Conservation (phyloP, 176 grass and related monocot genomes). For the Chrysopogon serrulatus region DNA sequence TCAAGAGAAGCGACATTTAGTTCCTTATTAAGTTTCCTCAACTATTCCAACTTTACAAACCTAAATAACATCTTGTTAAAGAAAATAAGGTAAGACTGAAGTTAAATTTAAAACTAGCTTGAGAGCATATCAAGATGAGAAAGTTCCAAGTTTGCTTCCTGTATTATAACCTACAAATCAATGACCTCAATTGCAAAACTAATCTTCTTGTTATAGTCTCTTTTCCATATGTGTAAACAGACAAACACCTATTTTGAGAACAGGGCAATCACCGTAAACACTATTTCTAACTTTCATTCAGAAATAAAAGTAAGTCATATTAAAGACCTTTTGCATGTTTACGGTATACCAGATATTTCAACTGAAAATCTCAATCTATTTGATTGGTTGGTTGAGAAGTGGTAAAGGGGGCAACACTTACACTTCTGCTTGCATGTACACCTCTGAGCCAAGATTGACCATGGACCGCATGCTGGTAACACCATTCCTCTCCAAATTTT, state of each 20-base stretch:
- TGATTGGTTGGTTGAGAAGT: background rate
- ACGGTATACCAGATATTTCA: background rate
- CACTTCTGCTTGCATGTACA: slow-evolving; percentile 91
- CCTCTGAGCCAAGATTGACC: slow-evolving; percentile 94
- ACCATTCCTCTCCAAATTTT: slow-evolving; percentile 80
- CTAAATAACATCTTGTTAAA: slow-evolving; percentile 8
- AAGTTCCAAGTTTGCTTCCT: background rate
- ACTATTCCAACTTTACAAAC: background rate
- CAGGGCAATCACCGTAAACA: background rate
- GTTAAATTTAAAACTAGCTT: slow-evolving; percentile 10
- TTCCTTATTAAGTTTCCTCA: background rate
- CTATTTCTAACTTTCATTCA: background rate
- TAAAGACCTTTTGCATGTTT: background rate
- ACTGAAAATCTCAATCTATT: background rate
- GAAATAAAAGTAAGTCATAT: background rate
- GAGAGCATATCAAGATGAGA: background rate
- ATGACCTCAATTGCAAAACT: background rate
- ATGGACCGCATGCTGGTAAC: slow-evolving; percentile 75
- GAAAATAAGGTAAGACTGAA: background rate
- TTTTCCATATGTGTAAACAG: background rate
- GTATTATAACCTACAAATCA: background rate
- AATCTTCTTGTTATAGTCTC: background rate
- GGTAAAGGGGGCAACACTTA: slow-evolving; percentile 32
- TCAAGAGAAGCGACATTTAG: background rate
- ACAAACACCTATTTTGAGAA: background rate